Evolutionary conservation across 768 basidiomycete genomes (phyloP).

Genomic region (Leucogyrophana mollusca): DNA sequence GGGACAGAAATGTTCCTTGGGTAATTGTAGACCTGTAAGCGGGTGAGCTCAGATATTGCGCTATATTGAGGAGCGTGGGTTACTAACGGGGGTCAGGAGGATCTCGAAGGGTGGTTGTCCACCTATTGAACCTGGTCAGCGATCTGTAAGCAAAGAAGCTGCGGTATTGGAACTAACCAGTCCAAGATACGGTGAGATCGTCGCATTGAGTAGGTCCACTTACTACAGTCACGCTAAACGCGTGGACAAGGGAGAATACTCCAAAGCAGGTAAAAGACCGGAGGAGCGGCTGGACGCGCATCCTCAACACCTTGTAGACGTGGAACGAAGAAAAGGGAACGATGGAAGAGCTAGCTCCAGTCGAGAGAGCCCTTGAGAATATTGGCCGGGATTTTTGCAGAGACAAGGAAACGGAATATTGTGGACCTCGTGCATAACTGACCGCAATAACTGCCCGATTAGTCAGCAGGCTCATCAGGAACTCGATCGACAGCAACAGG

Average conservation of each 20-base stretch:
- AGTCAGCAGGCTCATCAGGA: conserved; percentile 4
- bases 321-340: conserved; percentile 9
- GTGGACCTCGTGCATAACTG: background rate
- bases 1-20: conserved; percentile 58
- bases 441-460: conserved; percentile 1
- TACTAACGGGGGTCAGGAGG: conserved; percentile 50
- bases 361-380: conserved; percentile 7
- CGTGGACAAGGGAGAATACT: conserved; percentile 15
- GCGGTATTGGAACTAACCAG: conserved; percentile 40
- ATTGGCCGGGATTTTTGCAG: conserved; percentile 8
- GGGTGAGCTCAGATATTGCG: background rate
- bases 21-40: conserved; percentile 47
- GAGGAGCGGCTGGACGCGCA: conserved; percentile 26
- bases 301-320: conserved; percentile 18
- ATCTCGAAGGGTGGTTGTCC: conserved; percentile 54
- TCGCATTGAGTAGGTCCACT: conserved; percentile 58
- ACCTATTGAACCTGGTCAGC: conserved; percentile 35
- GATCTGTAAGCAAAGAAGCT: background rate
- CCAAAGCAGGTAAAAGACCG: conserved; percentile 18
- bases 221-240: conserved; percentile 51
- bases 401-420: background rate
- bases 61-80: background rate
- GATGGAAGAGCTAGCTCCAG: conserved; percentile 5
- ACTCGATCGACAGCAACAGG: too few relatives aligned
- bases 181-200: conserved; percentile 58